Evolutionary conservation across 495 filamentous ascomycete species (phyloP).

Genomic region (Amphirosellinia nigrospora): DNA sequence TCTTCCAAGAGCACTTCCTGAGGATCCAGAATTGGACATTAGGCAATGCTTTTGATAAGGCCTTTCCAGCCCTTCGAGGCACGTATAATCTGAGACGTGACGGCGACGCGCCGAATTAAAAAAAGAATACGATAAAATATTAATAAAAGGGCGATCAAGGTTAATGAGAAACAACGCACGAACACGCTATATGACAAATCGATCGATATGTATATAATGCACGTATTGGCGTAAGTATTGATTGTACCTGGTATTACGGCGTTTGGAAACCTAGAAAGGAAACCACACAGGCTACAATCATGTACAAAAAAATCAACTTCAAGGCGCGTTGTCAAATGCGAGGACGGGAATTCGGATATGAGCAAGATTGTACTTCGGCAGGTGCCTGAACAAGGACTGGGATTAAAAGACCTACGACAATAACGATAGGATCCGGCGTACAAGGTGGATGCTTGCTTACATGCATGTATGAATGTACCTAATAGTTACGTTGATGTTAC

Average conservation of each 20-base stretch:
- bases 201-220: neutral
- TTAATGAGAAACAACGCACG: neutral
- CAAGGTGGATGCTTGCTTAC: neutral
- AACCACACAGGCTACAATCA: neutral
- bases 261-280: neutral
- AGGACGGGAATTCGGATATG: neutral
- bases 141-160: neutral
- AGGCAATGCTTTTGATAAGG: constrained; percentile 68
- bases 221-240: neutral
- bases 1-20: constrained; percentile 75
- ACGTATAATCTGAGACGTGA: constrained; percentile 48
- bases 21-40: constrained; percentile 76
- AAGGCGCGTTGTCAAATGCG: neutral
- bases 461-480: neutral
- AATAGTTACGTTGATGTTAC: neutral
- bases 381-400: neutral
- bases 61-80: constrained; percentile 66
- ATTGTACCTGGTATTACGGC: neutral
- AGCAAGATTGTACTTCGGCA: neutral
- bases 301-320: neutral
- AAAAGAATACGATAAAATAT: neutral
- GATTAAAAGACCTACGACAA: neutral
- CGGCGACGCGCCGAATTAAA: neutral
- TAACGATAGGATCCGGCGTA: neutral
- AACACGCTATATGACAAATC: neutral